A percentile compares a stretch with the other conserved stretches of the same genome.
phyloP scores from a whole-genome alignment of 2,329 filamentous ascomycete genomes.

The Xylariaceae sp. region DNA sequence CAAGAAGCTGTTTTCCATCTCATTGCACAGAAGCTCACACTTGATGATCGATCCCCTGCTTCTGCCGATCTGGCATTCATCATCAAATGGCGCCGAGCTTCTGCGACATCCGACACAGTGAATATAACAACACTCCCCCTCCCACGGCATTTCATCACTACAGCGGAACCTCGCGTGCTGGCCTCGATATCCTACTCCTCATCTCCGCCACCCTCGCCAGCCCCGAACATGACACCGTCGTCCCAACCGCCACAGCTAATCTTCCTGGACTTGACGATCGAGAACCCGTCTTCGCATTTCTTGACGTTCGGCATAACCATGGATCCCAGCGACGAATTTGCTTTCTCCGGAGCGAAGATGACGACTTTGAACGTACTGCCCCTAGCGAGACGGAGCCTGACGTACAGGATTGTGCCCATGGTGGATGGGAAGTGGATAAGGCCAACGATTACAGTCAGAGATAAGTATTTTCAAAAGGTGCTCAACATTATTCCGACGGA shows the following conservation, averaged over 20 bases:
- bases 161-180: slow-evolving; percentile 83
- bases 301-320: slow-evolving; percentile 88
- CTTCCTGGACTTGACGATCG: slow-evolving; percentile 63
- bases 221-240: slow-evolving; percentile 19
- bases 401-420: slow-evolving; percentile 72
- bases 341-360: slow-evolving; percentile 85
- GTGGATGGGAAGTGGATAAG: slow-evolving; percentile 64
- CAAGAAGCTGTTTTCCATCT: slow-evolving; percentile 72
- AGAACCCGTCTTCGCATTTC: slow-evolving; percentile 93
- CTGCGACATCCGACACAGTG: slow-evolving; percentile 24
- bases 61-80: slow-evolving; percentile 72
- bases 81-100: slow-evolving; percentile 70
- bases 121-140: slow-evolving; percentile 72
- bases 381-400: slow-evolving; percentile 69
- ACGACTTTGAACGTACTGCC: slow-evolving; percentile 79
- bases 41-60: slow-evolving; percentile 79
- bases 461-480: slow-evolving; percentile 91
- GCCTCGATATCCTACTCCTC: slow-evolving; percentile 50
- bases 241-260: slow-evolving; percentile 38
- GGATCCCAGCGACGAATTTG: slow-evolving; percentile 90
- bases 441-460: slow-evolving; percentile 74
- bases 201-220: slow-evolving; percentile 21
- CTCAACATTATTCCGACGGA: slow-evolving; percentile 77
- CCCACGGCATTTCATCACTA: slow-evolving; percentile 76
- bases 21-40: slow-evolving; percentile 68